These are phyloP conservation scores for Pichia heedii DNA, from an alignment of 805 yeast species.

Conservation along the genomic window DNA sequence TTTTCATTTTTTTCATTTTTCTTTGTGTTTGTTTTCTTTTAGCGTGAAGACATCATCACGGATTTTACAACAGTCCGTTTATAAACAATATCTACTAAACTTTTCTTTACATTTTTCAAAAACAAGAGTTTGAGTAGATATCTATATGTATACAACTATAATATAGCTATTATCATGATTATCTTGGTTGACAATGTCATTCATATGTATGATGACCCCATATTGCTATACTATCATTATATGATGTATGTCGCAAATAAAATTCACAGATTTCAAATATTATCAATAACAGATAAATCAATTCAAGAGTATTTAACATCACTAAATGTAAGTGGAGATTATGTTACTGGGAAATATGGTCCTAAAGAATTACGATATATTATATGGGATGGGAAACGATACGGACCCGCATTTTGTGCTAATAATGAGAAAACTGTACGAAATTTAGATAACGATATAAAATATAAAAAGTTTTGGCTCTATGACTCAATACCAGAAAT, in stretches of 20 bases:
- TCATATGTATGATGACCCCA: constrained; percentile 9
- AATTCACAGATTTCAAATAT: constrained; percentile 2
- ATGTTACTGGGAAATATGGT: constrained; percentile 20
- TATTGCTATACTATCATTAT: constrained; percentile 8
- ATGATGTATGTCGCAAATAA: constrained; percentile 7
- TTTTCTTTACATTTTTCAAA: too few relatives aligned
- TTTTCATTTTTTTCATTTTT: too few relatives aligned
- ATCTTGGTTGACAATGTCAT: constrained; percentile 10
- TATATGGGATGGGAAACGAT: constrained; percentile 9
- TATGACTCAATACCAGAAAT: not conserved
- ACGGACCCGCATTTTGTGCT: constrained; percentile 18
- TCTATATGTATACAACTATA: too few relatives aligned
- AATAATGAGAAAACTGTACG: constrained; percentile 7
- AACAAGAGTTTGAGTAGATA: too few relatives aligned
- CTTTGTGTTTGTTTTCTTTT: too few relatives aligned
- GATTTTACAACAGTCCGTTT: too few relatives aligned
- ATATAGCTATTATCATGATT: constrained; percentile 3
- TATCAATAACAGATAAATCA: constrained; percentile 4
- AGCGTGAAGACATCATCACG: too few relatives aligned
- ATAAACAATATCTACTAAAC: too few relatives aligned
- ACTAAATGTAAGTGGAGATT: constrained; percentile 14
- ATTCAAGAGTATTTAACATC: constrained; percentile 15
- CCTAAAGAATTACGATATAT: constrained; percentile 13
- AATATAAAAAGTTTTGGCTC: not conserved
- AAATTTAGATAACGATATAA: not conserved